phyloP scores from a whole-genome alignment of 441 rosid genomes.

The Biscutella laevigata region DNA sequence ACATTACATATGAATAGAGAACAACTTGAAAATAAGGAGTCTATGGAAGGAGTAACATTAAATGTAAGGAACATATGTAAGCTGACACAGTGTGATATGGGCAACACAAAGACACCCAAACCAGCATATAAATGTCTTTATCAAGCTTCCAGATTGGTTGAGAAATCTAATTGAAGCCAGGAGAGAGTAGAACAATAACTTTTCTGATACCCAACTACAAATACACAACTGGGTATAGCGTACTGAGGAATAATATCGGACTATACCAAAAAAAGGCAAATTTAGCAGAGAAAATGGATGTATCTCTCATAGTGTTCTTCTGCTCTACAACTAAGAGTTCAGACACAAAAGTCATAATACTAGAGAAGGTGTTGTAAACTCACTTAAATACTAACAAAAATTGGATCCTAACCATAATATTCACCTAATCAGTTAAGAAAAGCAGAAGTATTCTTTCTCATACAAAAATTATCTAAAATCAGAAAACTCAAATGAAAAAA shows the following conservation, averaged over 20 bases:
- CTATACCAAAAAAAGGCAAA: not conserved
- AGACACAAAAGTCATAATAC: not conserved
- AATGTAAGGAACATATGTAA: not conserved
- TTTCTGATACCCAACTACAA: not conserved
- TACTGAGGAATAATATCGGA: not conserved
- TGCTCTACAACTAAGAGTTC: too few relatives aligned
- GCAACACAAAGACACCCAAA: not conserved
- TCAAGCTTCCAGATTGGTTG: not conserved
- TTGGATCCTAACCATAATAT: slow-evolving; percentile 3
- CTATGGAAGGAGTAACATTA: not conserved
- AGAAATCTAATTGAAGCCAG: not conserved
- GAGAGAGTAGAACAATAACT: not conserved
- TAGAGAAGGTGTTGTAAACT: slow-evolving; percentile 3
- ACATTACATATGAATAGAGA: not conserved
- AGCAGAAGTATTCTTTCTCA: not conserved
- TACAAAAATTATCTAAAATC: not conserved
- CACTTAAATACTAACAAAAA: not conserved
- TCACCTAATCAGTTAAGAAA: not conserved
- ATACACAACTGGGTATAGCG: not conserved
- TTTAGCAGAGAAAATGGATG: not conserved
- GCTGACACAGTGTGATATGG: not conserved
- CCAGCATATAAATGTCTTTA: not conserved
- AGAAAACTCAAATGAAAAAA: not conserved
- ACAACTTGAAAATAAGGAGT: not conserved
- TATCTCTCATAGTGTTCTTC: not conserved